These are phyloP conservation scores for Cladosporium sp. DNA, from an alignment of 2,329 filamentous ascomycete species.

Conservation along the genomic window DNA sequence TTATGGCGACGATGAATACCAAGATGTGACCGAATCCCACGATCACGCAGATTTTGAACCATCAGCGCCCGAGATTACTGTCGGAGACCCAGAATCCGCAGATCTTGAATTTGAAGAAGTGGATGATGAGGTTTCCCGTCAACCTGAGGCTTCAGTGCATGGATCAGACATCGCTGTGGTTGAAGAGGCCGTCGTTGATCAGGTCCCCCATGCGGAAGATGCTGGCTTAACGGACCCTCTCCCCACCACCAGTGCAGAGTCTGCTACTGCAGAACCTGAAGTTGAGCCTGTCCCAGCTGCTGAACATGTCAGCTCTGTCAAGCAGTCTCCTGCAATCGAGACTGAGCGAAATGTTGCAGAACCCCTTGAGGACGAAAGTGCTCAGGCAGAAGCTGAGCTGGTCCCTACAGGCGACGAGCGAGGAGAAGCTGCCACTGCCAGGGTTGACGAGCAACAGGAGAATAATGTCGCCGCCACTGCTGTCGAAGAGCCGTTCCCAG, in stretches of 20 bases:
- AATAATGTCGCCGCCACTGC: background rate
- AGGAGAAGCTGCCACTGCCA: background rate
- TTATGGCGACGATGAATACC: constrained; percentile 28
- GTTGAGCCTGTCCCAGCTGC: too few species aligned
- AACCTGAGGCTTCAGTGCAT: constrained; percentile 12
- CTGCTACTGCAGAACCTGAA: background rate
- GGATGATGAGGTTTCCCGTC: constrained; percentile 17
- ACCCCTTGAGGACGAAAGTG: background rate
- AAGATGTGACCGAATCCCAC: constrained; percentile 11
- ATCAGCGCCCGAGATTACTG: constrained; percentile 1
- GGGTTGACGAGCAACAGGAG: background rate
- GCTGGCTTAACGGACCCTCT: background rate
- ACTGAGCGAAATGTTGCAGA: background rate
- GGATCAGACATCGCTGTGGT: constrained; percentile 1
- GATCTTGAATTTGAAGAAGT: background rate
- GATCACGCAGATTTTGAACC: constrained; percentile 3
- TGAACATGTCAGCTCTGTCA: too few species aligned
- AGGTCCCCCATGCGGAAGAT: background rate
- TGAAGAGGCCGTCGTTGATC: background rate
- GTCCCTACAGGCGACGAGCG: background rate
- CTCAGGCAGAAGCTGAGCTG: background rate
- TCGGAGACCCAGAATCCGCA: background rate
- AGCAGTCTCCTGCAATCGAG: background rate
- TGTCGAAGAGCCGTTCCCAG: constrained; percentile 3
- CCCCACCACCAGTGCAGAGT: background rate